Evolutionary conservation across 1,284 basidiomycete genomes (phyloP), one percentile per base, ranked within the genome.

Genomic region (Polyporus tsugae): DNA sequence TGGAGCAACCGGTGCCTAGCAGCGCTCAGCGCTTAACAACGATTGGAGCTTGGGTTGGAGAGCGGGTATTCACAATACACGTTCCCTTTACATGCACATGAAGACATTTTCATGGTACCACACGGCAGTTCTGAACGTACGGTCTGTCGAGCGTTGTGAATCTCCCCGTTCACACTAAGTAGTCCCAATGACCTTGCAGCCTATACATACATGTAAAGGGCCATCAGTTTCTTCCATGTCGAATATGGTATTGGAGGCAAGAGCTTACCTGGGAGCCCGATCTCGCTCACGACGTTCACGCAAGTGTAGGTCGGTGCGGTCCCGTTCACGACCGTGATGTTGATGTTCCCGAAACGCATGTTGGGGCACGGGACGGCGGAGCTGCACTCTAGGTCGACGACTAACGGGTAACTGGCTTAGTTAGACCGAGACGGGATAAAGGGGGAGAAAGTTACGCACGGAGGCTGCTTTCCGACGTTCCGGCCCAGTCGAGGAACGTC

Each of bases 371-470:
- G 84, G 29, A 78, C 86, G 1, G 82, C 84, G 0, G 84, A 70
- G 71, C 86, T 88, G 77, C 87, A 89, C 65, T 83, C 82, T 35
- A 89, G 77, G 69, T 86, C 82, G 25, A 89, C 83, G 58, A 88
- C 88, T 88, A 25, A 2, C 9, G 17, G 29, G 29, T 6, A 33
- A 19, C 52, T 4, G 49, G 60, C 25, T 13, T 6, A 2, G 29
- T 2, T n/a, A 22, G n/a, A 46, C n/a, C 0, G 29, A 19, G 22
- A 15, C 35, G 55, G 55, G 15, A 36, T 7, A 10, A 42, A 3
- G 1, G 17, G 15, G 11, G 60, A 6, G 63, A 63, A 25, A 15
- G 25, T 9, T n/a, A 77, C 84, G 63, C 71, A 88, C 86, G 76
- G 64, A 72, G 82, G 68, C 80, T 84, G 1, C 79, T 79, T n/a